Percentiles rank a stretch among this genome's conserved stretches.
Conservation (phyloP, 148 eudicot genomes). For the Camellia lanceoleosa region DNA sequence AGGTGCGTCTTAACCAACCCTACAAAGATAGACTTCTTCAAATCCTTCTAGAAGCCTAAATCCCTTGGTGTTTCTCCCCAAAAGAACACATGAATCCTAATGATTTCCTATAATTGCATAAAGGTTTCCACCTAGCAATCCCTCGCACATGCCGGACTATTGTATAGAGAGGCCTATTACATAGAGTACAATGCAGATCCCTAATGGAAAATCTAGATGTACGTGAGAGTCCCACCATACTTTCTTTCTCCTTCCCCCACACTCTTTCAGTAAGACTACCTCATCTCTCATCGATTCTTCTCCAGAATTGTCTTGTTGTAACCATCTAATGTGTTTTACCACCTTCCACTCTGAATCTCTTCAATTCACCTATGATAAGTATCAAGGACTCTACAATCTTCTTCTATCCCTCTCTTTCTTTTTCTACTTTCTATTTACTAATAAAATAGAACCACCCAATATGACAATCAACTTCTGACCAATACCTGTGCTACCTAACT, state of each 20-base stretch:
- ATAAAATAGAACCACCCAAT: not conserved
- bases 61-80: not conserved
- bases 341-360: not conserved
- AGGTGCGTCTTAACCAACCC: not conserved
- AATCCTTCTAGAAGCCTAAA: not conserved
- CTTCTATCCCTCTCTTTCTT: not conserved
- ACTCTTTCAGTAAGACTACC: not conserved
- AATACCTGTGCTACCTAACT: not conserved
- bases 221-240: not conserved
- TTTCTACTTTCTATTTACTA: not conserved
- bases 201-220: not conserved
- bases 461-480: not conserved
- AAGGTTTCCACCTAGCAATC: not conserved
- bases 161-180: not conserved
- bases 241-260: not conserved
- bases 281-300: not conserved
- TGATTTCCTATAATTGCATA: not conserved
- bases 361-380: too few species aligned
- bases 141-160: not conserved
- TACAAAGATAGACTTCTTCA: not conserved
- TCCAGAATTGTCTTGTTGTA: not conserved
- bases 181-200: not conserved
- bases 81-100: not conserved
- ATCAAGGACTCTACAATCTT: not conserved
- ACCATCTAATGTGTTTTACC: conserved; percentile 9